Percentiles rank a stretch among this genome's conserved stretches.
phyloP scores from a whole-genome alignment of 768 basidiomycete species.

The Russula griseocarnosa region DNA sequence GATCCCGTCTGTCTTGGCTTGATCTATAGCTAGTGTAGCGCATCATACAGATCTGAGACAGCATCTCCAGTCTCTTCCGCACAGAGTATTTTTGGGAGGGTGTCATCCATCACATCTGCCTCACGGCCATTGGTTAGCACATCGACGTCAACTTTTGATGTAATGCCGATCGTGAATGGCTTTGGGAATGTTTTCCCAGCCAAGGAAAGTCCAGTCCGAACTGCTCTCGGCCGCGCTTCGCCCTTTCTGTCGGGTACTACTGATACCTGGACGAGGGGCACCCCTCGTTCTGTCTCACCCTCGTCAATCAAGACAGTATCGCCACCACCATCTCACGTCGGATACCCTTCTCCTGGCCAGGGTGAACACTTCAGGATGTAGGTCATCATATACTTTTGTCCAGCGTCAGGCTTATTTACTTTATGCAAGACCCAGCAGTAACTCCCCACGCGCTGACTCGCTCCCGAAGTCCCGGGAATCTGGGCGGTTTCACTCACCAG shows the following conservation, averaged over 20 bases:
- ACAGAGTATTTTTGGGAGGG: conserved; percentile 21
- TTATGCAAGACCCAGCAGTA: neutral
- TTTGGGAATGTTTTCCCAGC: neutral
- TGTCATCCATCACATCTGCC: neutral
- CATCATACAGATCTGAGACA: conserved; percentile 18
- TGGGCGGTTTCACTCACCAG: conserved; percentile 7
- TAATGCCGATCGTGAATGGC: neutral
- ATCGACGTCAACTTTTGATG: neutral
- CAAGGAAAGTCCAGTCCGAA: neutral
- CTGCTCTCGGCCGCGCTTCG: conserved; percentile 3
- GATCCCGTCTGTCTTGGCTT: neutral
- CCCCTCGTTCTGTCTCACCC: conserved; percentile 1
- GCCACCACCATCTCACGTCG: conserved; percentile 4
- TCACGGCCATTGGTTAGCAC: neutral
- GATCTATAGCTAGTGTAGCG: conserved; percentile 12
- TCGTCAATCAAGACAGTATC: conserved; percentile 18
- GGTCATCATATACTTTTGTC: neutral
- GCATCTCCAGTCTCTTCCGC: conserved; percentile 21
- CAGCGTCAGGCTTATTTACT: neutral
- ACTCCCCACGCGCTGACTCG: neutral
- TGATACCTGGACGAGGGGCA: neutral
- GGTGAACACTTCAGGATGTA: conserved; percentile 19
- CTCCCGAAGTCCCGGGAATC: conserved; percentile 11
- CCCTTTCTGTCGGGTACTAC: conserved; percentile 4
- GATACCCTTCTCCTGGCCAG: neutral